Percentiles rank a stretch among this genome's conserved stretches.
These are phyloP conservation scores for Microdochium nivale DNA, from an alignment of 2,329 filamentous ascomycete species.

Conservation along the genomic window DNA sequence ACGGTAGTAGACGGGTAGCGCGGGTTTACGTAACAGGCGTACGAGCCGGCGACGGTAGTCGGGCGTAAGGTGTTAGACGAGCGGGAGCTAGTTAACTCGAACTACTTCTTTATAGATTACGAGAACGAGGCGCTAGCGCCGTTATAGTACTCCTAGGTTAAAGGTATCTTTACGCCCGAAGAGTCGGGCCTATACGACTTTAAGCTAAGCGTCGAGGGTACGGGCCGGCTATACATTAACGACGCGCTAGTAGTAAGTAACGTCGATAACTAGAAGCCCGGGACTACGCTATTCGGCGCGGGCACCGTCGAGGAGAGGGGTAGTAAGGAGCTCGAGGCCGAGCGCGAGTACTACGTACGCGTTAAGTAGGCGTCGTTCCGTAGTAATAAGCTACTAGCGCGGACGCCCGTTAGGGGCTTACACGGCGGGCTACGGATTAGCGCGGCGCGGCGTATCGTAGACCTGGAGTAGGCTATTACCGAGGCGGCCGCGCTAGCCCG, in stretches of 20 bases:
- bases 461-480: conserved; percentile 52
- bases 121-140: conserved; percentile 52
- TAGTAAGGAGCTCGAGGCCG: conserved; percentile 35
- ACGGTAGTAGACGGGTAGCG: conserved; percentile 45
- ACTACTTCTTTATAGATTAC: conserved; percentile 64
- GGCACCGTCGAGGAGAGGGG: conserved; percentile 56
- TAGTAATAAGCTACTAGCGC: conserved; percentile 44
- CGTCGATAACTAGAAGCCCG: conserved; percentile 62
- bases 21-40: conserved; percentile 58
- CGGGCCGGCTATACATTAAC: conserved; percentile 52
- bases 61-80: conserved; percentile 32
- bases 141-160: conserved; percentile 54
- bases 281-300: conserved; percentile 59
- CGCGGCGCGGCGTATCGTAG: conserved; percentile 54
- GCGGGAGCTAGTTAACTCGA: conserved; percentile 52
- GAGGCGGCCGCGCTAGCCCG: conserved; percentile 55
- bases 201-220: conserved; percentile 60
- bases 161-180: conserved; percentile 40
- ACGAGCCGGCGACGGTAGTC: conserved; percentile 17
- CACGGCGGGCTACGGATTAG: conserved; percentile 60
- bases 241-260: conserved; percentile 52
- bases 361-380: background rate
- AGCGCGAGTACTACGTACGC: background rate
- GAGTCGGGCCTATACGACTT: conserved; percentile 55
- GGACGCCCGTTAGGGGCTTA: conserved; percentile 39